Conservation (phyloP, 495 filamentous ascomycete genomes). For the Hyphodiscus hymeniophilus region DNA sequence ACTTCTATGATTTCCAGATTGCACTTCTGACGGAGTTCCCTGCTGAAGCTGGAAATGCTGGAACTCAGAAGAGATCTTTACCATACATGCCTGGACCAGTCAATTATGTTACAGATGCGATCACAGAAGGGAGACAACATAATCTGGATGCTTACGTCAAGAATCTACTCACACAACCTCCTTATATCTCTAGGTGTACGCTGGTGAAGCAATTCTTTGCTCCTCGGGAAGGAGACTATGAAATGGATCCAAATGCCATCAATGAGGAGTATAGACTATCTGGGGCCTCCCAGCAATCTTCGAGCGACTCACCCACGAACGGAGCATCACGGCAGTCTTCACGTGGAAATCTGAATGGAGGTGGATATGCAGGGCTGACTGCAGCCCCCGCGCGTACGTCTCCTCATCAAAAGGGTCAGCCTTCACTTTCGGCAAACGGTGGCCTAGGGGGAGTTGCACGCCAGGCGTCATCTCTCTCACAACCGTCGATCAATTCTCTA, state of each 20-base stretch:
- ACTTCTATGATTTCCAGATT: slow-evolving; percentile 99
- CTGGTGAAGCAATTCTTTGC: slow-evolving; percentile 86
- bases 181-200: slow-evolving; percentile 72
- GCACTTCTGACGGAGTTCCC: slow-evolving; percentile 89
- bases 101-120: slow-evolving; percentile 94
- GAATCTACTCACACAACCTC: slow-evolving; percentile 72
- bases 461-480: slow-evolving; percentile 65
- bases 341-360: slow-evolving; percentile 57
- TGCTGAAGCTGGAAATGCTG: slow-evolving; percentile 79
- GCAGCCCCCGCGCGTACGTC: slow-evolving; percentile 49
- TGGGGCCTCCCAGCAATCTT: slow-evolving; percentile 62
- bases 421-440: slow-evolving; percentile 20
- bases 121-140: slow-evolving; percentile 84
- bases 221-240: slow-evolving; percentile 84
- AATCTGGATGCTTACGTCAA: slow-evolving; percentile 94
- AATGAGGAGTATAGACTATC: slow-evolving; percentile 65
- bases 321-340: slow-evolving; percentile 68
- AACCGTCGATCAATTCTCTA: slow-evolving; percentile 52
- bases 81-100: slow-evolving; percentile 99
- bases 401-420: slow-evolving; percentile 49
- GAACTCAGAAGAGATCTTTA: slow-evolving; percentile 65
- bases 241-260: slow-evolving; percentile 64
- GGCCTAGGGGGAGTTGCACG: slow-evolving; percentile 44
- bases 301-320: slow-evolving; percentile 43
- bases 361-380: slow-evolving; percentile 44